Evolutionary conservation across 805 yeast genomes (phyloP).

Genomic region (Kuraishia capsulata): DNA sequence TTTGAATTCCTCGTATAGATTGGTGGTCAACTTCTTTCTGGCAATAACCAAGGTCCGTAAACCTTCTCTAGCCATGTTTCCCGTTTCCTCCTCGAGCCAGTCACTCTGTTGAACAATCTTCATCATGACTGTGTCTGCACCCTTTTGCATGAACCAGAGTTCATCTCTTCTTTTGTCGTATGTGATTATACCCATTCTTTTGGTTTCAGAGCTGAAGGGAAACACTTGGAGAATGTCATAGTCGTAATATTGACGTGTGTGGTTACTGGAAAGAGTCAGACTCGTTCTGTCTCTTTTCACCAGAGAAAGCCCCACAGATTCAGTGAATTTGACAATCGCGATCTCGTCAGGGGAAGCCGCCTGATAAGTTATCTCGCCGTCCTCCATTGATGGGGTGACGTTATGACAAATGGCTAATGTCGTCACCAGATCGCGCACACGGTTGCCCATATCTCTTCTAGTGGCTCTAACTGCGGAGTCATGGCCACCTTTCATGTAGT

Average conservation of each 20-base stretch:
- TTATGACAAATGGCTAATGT: constrained; percentile 94
- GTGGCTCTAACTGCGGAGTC: constrained; percentile 9
- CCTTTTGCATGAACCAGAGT: constrained; percentile 81
- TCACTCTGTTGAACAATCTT: constrained; percentile 77
- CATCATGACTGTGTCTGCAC: constrained; percentile 94
- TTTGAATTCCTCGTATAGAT: constrained; percentile 53
- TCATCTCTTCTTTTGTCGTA: constrained; percentile 56
- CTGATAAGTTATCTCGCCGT: constrained; percentile 72
- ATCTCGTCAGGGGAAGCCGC: constrained; percentile 99
- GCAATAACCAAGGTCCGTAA: constrained; percentile 90
- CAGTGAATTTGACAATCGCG: constrained; percentile 92
- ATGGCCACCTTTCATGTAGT: constrained; percentile 37
- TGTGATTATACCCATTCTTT: constrained; percentile 90
- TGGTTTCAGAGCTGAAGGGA: constrained; percentile 93
- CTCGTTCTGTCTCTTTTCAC: constrained; percentile 75
- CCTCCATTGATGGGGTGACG: constrained; percentile 88
- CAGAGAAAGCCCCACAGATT: constrained; percentile 72
- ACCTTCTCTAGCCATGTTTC: constrained; percentile 98
- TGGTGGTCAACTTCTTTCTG: constrained; percentile 55
- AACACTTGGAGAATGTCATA: constrained; percentile 74
- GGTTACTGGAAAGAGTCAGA: constrained; percentile 57
- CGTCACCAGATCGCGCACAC: constrained; percentile 72
- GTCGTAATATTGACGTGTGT: constrained; percentile 38
- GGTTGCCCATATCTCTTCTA: constrained; percentile 62
- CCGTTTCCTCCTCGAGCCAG: constrained; percentile 97